Conservation (phyloP, 2,329 filamentous ascomycete species). For the Botrytis deweyae region DNA sequence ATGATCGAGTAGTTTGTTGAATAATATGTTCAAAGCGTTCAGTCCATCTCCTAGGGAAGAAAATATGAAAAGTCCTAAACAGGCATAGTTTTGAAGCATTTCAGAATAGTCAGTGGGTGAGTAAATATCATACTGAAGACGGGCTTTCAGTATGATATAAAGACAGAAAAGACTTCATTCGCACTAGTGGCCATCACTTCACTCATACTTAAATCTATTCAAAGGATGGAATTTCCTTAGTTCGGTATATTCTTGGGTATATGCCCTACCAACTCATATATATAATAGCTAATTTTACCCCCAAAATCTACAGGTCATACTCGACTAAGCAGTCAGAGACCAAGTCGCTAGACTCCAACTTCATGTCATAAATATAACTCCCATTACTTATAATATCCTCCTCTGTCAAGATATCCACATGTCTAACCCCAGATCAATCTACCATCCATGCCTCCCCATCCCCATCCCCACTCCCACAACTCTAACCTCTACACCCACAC, state of each 20-base stretch:
- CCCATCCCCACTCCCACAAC: constrained; percentile 30
- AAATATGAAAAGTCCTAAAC: background rate
- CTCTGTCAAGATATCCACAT: background rate
- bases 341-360: background rate
- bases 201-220: background rate
- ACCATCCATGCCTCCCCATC: background rate
- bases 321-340: background rate
- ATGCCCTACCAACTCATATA: background rate
- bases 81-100: background rate
- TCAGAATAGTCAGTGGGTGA: background rate
- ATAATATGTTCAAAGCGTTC: background rate
- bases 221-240: background rate
- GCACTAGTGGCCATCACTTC: background rate
- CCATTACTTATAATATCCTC: background rate
- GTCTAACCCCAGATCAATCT: background rate
- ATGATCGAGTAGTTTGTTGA: background rate
- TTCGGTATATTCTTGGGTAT: background rate
- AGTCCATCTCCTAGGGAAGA: background rate
- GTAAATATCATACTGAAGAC: background rate
- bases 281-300: background rate
- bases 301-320: background rate
- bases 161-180: no score
- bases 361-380: background rate
- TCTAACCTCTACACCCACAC: constrained; percentile 25
- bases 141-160: background rate